Percentiles rank a stretch among this genome's conserved stretches.
Evolutionary conservation across 805 yeast species (phyloP).

Genomic region (Wickerhamiella siamensis): DNA sequence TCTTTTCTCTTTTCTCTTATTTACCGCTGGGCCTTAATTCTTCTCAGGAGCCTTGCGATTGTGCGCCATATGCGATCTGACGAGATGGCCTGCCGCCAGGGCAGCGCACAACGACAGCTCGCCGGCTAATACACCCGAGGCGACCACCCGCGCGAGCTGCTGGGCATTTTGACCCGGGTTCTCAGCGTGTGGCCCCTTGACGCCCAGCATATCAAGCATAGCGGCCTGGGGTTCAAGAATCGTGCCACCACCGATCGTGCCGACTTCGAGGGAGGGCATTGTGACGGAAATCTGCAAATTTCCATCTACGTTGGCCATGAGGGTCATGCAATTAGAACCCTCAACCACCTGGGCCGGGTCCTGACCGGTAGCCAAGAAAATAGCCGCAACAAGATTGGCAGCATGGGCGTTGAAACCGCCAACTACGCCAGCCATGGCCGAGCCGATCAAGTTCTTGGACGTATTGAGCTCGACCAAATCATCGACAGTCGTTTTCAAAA

Average conservation of each 20-base stretch:
- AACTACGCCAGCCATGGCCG: constrained; percentile 95
- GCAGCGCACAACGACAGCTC: constrained; percentile 92
- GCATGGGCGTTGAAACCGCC: constrained; percentile 99
- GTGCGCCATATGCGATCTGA: constrained; percentile 92
- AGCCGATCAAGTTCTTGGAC: constrained; percentile 81
- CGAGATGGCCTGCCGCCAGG: constrained; percentile 95
- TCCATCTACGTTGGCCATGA: constrained; percentile 73
- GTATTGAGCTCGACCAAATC: constrained; percentile 83
- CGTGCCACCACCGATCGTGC: constrained; percentile 99
- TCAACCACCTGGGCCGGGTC: constrained; percentile 99
- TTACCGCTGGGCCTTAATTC: no score
- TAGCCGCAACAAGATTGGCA: constrained; percentile 89
- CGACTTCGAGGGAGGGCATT: constrained; percentile 98
- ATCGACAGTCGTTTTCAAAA: constrained; percentile 81
- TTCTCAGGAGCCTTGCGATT: constrained; percentile 50
- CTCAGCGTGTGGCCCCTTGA: constrained; percentile 88
- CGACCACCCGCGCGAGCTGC: constrained; percentile 82
- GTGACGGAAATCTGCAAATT: constrained; percentile 87
- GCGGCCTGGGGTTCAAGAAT: constrained; percentile 94
- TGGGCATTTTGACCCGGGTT: constrained; percentile 91
- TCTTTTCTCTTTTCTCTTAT: no score
- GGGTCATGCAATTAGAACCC: constrained; percentile 91
- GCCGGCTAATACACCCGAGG: constrained; percentile 90
- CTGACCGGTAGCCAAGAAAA: constrained; percentile 90
- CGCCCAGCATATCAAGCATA: constrained; percentile 87